Evolutionary conservation across 768 basidiomycete genomes (phyloP).

Genomic region (Galerina sulciceps): DNA sequence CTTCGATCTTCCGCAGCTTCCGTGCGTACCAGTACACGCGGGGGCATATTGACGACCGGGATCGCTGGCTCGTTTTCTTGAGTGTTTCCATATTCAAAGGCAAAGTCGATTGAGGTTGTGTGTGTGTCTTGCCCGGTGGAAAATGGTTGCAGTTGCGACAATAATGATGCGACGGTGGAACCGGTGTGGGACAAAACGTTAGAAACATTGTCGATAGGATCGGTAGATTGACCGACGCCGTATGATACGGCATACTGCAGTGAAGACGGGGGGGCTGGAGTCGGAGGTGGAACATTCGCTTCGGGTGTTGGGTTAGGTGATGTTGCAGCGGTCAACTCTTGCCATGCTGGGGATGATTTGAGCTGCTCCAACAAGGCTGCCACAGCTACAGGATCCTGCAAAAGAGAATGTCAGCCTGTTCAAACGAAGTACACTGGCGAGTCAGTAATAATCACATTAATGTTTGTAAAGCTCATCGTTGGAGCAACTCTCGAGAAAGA

Average conservation of each 20-base stretch:
- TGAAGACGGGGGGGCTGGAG: neutral
- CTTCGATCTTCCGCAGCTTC: constrained; percentile 19
- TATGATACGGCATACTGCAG: neutral
- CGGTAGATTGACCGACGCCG: neutral
- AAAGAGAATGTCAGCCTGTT: constrained; percentile 1
- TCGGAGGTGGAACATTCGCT: neutral
- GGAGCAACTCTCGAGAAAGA: no score
- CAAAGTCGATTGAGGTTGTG: neutral
- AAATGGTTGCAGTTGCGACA: constrained; percentile 60
- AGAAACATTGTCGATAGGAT: neutral
- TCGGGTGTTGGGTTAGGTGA: neutral
- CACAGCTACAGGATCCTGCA: constrained; percentile 68
- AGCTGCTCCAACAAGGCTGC: constrained; percentile 75
- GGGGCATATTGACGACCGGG: neutral
- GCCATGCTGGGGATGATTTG: constrained; percentile 71
- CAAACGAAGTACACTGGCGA: neutral
- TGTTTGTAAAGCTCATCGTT: constrained; percentile 48
- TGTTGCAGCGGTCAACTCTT: constrained; percentile 36
- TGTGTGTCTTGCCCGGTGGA: constrained; percentile 14
- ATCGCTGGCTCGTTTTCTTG: no score
- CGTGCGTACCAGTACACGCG: neutral
- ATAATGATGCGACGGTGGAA: constrained; percentile 59
- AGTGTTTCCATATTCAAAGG: neutral
- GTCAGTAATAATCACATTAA: constrained; percentile 48
- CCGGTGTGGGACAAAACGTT: neutral